These are phyloP conservation scores for Olyra latifolia DNA, from an alignment of 176 grass and related monocot species.

Conservation along the genomic window DNA sequence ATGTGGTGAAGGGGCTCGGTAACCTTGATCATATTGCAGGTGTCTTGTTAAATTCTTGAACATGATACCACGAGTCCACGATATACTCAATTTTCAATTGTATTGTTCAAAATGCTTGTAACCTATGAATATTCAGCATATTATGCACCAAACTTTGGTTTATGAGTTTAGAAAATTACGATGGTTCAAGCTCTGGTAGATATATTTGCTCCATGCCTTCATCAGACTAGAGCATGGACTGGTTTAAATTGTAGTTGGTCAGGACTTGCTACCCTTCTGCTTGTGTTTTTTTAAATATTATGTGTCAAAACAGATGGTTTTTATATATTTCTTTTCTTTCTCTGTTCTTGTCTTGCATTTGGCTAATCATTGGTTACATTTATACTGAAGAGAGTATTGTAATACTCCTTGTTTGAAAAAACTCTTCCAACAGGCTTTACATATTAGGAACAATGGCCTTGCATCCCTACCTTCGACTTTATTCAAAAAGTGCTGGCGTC, in stretches of 20 bases:
- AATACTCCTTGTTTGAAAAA: slow-evolving; percentile 5
- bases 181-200: background rate
- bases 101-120: background rate
- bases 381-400: background rate
- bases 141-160: background rate
- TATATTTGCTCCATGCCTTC: background rate
- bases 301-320: background rate
- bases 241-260: slow-evolving; percentile 9
- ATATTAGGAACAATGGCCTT: slow-evolving; percentile 82
- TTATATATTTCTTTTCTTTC: background rate
- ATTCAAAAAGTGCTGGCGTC: slow-evolving; percentile 67
- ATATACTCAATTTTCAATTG: slow-evolving; percentile 18
- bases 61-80: slow-evolving; percentile 16
- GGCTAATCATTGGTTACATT: background rate
- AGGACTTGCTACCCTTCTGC: background rate
- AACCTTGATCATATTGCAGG: background rate
- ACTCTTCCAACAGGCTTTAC: slow-evolving; percentile 57
- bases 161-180: slow-evolving; percentile 6
- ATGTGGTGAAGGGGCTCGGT: background rate
- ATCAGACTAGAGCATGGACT: background rate
- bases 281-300: background rate
- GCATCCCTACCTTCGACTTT: slow-evolving; percentile 67
- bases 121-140: background rate
- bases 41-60: background rate
- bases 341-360: background rate